Base-by-base conservation (phyloP, 2,329 filamentous ascomycete species). In the Diaporthe citrichinensis region DNA sequence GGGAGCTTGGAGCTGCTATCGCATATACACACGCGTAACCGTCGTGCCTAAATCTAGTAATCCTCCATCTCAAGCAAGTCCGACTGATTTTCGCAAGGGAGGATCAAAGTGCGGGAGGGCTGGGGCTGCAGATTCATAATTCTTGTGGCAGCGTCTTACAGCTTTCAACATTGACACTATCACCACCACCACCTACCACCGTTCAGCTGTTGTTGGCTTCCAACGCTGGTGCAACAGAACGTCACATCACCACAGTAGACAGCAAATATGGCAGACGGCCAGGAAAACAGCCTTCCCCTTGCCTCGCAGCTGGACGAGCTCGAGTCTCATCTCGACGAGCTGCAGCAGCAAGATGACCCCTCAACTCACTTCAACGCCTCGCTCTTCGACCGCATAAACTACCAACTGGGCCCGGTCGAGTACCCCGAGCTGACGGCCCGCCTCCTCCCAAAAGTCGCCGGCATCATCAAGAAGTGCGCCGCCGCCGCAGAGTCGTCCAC, bases 401-500 rank as follows among this genome's bases (percentile, higher is more conserved):
- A 75, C 69, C 75, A 77, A 46, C 73, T 77, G 20, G 73, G 75
- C 17, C 73, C 75, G 7, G 75, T 75, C 39, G 46, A 74, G 28
- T 75, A 77, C 46, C 86, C 85, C 0, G 83, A 87, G 4, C 82
- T 92, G 12, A 86, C 91, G 34, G 87, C 87, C 28, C 85, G 83
- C 2, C 83, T 92, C 31, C 87, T 92, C 44, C 89, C 89, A 15
- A 87, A 85, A 23, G 84, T 92, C 78, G 88, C 88, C 46, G 81
- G 85, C 36, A 86, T 92, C 77, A 87, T 92, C 77, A 86, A 87
- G 76, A 83, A 83, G 41, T 90, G 88, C 72, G 84, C 84, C 12
- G 83, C 87, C 57, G 88, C 44, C 10, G 73, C 75, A 71, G 73
- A 69, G 39, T 44, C 73, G 4, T 69, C 73, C 25, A 17, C 67